Evolutionary conservation across 2,329 filamentous ascomycete genomes (phyloP), one percentile per base, ranked within the genome.

Genomic region (Clarireedia hainanense): DNA sequence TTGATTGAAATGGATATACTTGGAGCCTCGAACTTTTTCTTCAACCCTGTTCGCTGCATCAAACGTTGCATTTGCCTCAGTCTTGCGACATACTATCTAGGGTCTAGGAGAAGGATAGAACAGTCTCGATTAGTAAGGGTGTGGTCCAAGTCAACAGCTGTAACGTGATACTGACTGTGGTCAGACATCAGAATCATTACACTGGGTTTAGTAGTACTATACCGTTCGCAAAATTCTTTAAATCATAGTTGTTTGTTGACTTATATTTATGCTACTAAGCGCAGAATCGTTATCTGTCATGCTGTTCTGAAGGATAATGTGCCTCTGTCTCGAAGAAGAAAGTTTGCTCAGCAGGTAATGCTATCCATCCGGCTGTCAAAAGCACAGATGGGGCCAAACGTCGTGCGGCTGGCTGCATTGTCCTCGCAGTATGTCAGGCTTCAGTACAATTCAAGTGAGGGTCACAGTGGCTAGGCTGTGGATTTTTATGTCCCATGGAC

Each of bases 201-300:
- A 59, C 53, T 50, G 63, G 10, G 14, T 47, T 26, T 26, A 50
- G 52, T 55, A 43, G 37, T 61, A 51, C 50, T 59, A 58, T 39
- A 39, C 60, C 55, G 58, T 65, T 64, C 42, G 52, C 42, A n/a
- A 49, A 26, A 40, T 36, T 30, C 20, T 45, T 56, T 57, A 55
- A 51, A 57, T 63, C 60, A 58, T 40, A 36, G 42, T 57, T 67
- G 64, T 65, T 67, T 65, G 61, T 58, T 65, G 37, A 50, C 15
- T 27, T 43, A 45, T 55, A 30, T 59, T 59, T 26, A 60, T 63
- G 55, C 53, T 54, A 60, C 56, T 52, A 60, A 14, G 54, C 52
- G 49, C 39, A 40, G 36, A 45, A 27, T 61, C 56, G 54, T 62
- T 59, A 60, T 58, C 59, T 67, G 64, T 65, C 64, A 64, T 55